Conservation (phyloP, 1,139 yeast genomes). For the Entelexis paramagnoliae region DNA sequence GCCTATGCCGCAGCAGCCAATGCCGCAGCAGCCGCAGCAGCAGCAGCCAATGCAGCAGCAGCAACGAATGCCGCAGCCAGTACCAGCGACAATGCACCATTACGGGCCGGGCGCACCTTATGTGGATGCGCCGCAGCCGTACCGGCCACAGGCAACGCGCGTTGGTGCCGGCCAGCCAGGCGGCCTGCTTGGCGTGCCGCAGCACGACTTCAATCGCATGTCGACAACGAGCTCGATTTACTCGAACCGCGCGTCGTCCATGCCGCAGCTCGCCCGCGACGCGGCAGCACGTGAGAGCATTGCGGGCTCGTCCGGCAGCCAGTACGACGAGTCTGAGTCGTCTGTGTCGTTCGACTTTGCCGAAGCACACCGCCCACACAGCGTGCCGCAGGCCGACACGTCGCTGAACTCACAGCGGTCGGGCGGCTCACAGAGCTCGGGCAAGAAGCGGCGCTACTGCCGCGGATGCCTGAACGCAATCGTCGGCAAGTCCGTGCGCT, state of each 20-base stretch:
- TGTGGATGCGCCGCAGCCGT: background rate
- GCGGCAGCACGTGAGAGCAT: background rate
- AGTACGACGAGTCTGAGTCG: constrained; percentile 5
- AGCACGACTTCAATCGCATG: background rate
- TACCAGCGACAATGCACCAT: background rate
- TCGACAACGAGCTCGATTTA: constrained; percentile 15
- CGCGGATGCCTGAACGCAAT: constrained; percentile 46
- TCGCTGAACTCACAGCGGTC: background rate
- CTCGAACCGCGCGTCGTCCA: constrained; percentile 6
- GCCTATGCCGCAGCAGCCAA: background rate
- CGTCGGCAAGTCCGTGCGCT: constrained; percentile 52
- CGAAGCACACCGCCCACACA: background rate
- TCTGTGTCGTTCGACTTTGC: constrained; percentile 13
- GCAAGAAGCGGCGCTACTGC: constrained; percentile 25
- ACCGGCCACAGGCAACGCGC: background rate
- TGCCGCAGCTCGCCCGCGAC: background rate
- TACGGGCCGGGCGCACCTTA: background rate
- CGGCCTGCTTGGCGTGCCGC: constrained; percentile 5
- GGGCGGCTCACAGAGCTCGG: background rate
- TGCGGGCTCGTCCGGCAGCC: background rate
- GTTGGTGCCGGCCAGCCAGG: background rate
- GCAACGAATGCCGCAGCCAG: background rate
- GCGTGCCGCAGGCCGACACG: background rate
- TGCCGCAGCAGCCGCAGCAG: too few species aligned
- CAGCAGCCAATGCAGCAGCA: background rate